Conservation (phyloP, 805 yeast species). For the Candida schatavii region DNA sequence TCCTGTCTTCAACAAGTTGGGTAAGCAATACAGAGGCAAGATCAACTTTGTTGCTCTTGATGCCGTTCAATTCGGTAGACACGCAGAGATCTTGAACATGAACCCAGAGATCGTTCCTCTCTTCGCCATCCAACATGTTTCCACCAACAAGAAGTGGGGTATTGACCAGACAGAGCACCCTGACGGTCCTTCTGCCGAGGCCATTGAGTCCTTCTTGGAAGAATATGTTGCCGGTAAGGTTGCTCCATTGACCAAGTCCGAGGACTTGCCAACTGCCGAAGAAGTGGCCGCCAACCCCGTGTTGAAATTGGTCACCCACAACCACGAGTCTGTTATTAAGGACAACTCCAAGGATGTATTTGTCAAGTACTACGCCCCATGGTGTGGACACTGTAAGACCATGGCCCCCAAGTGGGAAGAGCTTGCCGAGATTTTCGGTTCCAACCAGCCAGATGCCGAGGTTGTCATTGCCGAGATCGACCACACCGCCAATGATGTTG, state of each 20-base stretch:
- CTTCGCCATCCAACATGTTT: slow-evolving; percentile 78
- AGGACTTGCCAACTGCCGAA: slow-evolving; percentile 81
- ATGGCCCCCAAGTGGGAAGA: slow-evolving; percentile 87
- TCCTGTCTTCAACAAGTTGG: slow-evolving; percentile 55
- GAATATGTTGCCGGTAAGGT: slow-evolving; percentile 63
- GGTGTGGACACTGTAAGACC: slow-evolving; percentile 97
- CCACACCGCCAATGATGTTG: slow-evolving; percentile 87
- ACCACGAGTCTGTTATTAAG: slow-evolving; percentile 65
- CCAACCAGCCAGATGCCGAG: slow-evolving; percentile 46
- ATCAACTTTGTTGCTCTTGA: slow-evolving; percentile 87
- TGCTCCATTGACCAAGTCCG: slow-evolving; percentile 76
- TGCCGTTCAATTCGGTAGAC: slow-evolving; percentile 75
- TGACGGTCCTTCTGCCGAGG: slow-evolving; percentile 44
- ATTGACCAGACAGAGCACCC: slow-evolving; percentile 56
- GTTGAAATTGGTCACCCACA: slow-evolving; percentile 76
- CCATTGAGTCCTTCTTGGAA: slow-evolving; percentile 60
- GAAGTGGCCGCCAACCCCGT: slow-evolving; percentile 57
- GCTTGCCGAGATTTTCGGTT: slow-evolving; percentile 65
- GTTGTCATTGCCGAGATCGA: slow-evolving; percentile 84
- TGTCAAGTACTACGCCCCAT: slow-evolving; percentile 93
- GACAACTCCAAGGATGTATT: slow-evolving; percentile 64
- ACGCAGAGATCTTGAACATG: slow-evolving; percentile 83
- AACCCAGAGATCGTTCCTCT: slow-evolving; percentile 79
- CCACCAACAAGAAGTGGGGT: slow-evolving; percentile 72
- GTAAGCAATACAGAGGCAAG: slow-evolving; percentile 74